These are phyloP conservation scores for Tremellales sp. DNA, from an alignment of 1,284 basidiomycete genomes.

Conservation along the genomic window DNA sequence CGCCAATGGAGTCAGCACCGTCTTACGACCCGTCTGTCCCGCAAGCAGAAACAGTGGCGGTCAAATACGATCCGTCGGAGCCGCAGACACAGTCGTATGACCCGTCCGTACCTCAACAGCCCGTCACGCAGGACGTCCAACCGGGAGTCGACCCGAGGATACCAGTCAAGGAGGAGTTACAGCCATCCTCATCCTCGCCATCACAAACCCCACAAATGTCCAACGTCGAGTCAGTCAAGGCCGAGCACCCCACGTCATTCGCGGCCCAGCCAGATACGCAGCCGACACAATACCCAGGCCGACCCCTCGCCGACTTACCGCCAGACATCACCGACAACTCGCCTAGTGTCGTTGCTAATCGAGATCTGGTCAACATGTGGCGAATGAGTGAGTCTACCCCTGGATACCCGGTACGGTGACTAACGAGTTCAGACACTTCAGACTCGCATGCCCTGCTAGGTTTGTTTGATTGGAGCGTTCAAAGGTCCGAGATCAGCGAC, in stretches of 20 bases:
- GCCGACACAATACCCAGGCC: too few species aligned
- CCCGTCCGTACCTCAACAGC: neutral
- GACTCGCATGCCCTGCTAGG: constrained; percentile 31
- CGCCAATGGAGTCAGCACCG: neutral
- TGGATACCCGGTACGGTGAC: neutral
- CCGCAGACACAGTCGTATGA: neutral
- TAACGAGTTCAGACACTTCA: constrained; percentile 23
- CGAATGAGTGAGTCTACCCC: constrained; percentile 19
- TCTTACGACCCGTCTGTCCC: neutral
- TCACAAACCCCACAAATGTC: too few species aligned
- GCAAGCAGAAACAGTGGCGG: neutral
- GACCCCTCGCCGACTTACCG: constrained; percentile 8
- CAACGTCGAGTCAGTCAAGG: neutral
- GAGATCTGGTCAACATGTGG: constrained; percentile 26
- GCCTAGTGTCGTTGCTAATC: constrained; percentile 32
- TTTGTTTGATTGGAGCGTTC: constrained; percentile 49
- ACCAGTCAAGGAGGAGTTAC: neutral
- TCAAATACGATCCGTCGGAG: neutral
- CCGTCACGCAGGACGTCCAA: neutral
- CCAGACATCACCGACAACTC: constrained; percentile 31
- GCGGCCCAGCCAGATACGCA: too few species aligned
- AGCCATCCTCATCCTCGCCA: too few species aligned
- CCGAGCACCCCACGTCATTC: too few species aligned
- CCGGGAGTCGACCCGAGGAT: neutral
- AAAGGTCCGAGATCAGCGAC: constrained; percentile 43